Conservation (phyloP, 768 basidiomycete genomes). For the Phaeotremella fagi region DNA sequence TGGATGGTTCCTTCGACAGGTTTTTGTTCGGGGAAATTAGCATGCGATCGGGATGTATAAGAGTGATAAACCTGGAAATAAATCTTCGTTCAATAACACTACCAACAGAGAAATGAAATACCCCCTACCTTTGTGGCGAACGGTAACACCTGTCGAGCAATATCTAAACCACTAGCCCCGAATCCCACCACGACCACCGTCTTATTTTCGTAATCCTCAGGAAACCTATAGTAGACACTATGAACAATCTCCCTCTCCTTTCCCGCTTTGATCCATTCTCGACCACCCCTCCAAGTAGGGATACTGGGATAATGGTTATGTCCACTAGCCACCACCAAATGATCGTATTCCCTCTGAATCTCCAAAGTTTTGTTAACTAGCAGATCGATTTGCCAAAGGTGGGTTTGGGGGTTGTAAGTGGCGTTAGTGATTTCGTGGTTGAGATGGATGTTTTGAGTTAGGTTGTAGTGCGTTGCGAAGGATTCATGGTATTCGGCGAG, state of each 20-base stretch:
- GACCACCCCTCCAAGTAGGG: conserved; percentile 53
- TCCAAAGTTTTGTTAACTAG: no score
- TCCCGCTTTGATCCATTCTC: conserved; percentile 52
- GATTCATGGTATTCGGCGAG: conserved; percentile 54
- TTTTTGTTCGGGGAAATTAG: no score
- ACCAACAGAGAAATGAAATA: no score
- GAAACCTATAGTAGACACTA: conserved; percentile 44
- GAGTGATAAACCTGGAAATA: no score
- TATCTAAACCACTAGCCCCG: conserved; percentile 49
- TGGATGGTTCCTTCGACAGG: not conserved
- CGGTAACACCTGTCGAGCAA: conserved; percentile 38
- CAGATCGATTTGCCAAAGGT: no score
- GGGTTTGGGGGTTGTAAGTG: no score
- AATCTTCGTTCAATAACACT: no score
- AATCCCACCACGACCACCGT: conserved; percentile 49
- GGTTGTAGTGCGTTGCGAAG: conserved; percentile 51
- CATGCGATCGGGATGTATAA: no score
- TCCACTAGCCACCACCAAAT: conserved; percentile 58
- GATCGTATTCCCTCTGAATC: conserved; percentile 52
- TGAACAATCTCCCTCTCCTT: conserved; percentile 50
- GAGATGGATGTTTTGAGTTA: conserved; percentile 50
- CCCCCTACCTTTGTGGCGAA: conserved; percentile 47
- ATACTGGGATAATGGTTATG: conserved; percentile 57
- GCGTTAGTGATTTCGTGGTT: no score
- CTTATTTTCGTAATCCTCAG: conserved; percentile 36